Conservation (phyloP, 495 filamentous ascomycete genomes). For the Stereocaulon alpinum region DNA sequence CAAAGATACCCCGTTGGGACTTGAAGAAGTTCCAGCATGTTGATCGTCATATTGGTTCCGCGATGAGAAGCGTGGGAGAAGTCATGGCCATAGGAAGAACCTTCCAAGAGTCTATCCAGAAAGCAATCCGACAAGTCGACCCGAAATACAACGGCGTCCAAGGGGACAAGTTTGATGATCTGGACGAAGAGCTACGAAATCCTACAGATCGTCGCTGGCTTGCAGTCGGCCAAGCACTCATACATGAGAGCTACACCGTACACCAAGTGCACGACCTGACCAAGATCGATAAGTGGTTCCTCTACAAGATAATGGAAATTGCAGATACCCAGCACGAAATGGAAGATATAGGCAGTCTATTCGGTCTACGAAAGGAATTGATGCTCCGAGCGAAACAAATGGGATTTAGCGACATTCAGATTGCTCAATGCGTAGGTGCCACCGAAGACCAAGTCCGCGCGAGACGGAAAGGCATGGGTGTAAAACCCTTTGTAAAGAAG, state of each 20-base stretch:
- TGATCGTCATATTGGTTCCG: constrained; percentile 89
- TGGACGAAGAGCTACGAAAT: constrained; percentile 82
- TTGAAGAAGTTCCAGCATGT: constrained; percentile 97
- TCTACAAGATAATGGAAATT: constrained; percentile 95
- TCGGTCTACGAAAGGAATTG: constrained; percentile 76
- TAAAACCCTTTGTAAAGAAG: constrained; percentile 89
- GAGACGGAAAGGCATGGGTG: constrained; percentile 71
- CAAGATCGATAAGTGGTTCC: constrained; percentile 99
- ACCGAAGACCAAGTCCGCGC: constrained; percentile 86
- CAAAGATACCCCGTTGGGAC: constrained; percentile 97
- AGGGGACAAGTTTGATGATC: constrained; percentile 84
- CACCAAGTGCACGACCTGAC: constrained; percentile 84
- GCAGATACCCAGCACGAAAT: constrained; percentile 82
- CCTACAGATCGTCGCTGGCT: constrained; percentile 94
- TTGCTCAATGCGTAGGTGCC: constrained; percentile 72
- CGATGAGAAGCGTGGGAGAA: constrained; percentile 98
- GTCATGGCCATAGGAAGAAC: constrained; percentile 98
- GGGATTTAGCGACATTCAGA: constrained; percentile 95
- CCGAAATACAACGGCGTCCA: constrained; percentile 87
- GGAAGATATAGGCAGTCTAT: constrained; percentile 76
- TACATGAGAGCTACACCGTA: constrained; percentile 89
- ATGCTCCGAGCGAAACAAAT: constrained; percentile 89
- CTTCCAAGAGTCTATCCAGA: constrained; percentile 98
- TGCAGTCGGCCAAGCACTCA: constrained; percentile 94
- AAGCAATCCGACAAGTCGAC: constrained; percentile 93